phyloP scores from a whole-genome alignment of 2,329 filamentous ascomycete species.

The Balansia obtecta region DNA sequence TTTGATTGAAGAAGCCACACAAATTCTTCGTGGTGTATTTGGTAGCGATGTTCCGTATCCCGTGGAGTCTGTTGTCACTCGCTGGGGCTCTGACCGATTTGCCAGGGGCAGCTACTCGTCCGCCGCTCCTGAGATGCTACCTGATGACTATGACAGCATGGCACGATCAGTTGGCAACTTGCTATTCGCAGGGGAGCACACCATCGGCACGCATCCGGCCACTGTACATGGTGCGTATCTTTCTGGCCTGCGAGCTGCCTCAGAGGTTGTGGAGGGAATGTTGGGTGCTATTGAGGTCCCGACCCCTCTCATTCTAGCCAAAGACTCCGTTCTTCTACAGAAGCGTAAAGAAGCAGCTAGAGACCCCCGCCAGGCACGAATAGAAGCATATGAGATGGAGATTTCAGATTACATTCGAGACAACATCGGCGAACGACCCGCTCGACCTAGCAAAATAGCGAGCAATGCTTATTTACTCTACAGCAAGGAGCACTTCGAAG shows the following conservation, averaged over 20 bases:
- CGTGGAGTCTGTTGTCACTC: slow-evolving; percentile 75
- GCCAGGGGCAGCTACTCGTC: slow-evolving; percentile 94
- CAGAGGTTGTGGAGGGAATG: slow-evolving; percentile 70
- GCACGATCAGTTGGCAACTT: slow-evolving; percentile 73
- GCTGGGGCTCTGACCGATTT: slow-evolving; percentile 85
- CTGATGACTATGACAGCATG: slow-evolving; percentile 89
- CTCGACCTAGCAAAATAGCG: slow-evolving; percentile 58
- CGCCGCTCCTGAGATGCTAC: slow-evolving; percentile 67
- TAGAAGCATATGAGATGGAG: slow-evolving; percentile 44
- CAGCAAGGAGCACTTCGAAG: slow-evolving; percentile 66
- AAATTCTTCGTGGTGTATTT: slow-evolving; percentile 67
- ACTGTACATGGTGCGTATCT: slow-evolving; percentile 96
- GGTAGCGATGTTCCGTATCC: slow-evolving; percentile 60
- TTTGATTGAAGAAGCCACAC: slow-evolving; percentile 69
- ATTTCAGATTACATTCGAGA: slow-evolving; percentile 38
- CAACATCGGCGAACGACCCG: slow-evolving; percentile 61
- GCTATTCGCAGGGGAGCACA: slow-evolving; percentile 93
- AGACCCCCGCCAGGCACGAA: slow-evolving; percentile 37
- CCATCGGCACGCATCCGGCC: slow-evolving; percentile 87
- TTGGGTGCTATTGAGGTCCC: slow-evolving; percentile 72
- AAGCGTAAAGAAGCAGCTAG: slow-evolving; percentile 43
- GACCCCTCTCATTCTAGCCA: slow-evolving; percentile 58
- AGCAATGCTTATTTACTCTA: slow-evolving; percentile 84
- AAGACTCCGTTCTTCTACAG: slow-evolving; percentile 35
- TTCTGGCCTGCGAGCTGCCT: slow-evolving; percentile 79